A percentile compares a stretch with the other conserved stretches of the same genome.
Evolutionary conservation across 2,329 filamentous ascomycete genomes (phyloP).

Genomic region (Chrysosporium keratinophilum): DNA sequence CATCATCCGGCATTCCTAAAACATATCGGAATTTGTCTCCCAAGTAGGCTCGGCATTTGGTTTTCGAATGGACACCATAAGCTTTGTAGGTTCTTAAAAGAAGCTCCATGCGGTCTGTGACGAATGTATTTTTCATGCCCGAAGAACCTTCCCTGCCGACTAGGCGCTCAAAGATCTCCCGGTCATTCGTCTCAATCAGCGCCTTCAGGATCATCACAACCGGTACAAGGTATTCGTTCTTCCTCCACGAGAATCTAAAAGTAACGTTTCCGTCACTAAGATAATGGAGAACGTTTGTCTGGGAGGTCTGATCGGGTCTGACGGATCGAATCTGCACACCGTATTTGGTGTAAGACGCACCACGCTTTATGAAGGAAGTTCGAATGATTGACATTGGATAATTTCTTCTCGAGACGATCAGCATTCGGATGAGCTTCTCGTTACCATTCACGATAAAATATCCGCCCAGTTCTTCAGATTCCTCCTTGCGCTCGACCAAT

Average conservation of each 20-base stretch:
- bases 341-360: conserved; percentile 74
- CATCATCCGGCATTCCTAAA: conserved; percentile 69
- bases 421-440: conserved; percentile 88
- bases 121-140: conserved; percentile 75
- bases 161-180: conserved; percentile 89
- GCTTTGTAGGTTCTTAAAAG: conserved; percentile 86
- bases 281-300: conserved; percentile 95
- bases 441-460: conserved; percentile 98
- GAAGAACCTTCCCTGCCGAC: conserved; percentile 68
- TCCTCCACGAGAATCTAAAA: conserved; percentile 95
- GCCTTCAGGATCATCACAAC: conserved; percentile 96
- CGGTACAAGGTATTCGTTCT: conserved; percentile 92
- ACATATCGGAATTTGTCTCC: conserved; percentile 87
- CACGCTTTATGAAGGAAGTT: conserved; percentile 79
- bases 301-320: conserved; percentile 92
- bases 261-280: conserved; percentile 91
- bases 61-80: conserved; percentile 72
- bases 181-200: conserved; percentile 87
- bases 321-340: conserved; percentile 88
- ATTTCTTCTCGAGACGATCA: conserved; percentile 83
- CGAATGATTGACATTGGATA: conserved; percentile 91
- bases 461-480: conserved; percentile 88
- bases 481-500: conserved; percentile 79
- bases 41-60: conserved; percentile 73
- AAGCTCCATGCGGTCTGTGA: conserved; percentile 88